phyloP scores from a whole-genome alignment of 805 yeast genomes.

The Yarrowia deformans region DNA sequence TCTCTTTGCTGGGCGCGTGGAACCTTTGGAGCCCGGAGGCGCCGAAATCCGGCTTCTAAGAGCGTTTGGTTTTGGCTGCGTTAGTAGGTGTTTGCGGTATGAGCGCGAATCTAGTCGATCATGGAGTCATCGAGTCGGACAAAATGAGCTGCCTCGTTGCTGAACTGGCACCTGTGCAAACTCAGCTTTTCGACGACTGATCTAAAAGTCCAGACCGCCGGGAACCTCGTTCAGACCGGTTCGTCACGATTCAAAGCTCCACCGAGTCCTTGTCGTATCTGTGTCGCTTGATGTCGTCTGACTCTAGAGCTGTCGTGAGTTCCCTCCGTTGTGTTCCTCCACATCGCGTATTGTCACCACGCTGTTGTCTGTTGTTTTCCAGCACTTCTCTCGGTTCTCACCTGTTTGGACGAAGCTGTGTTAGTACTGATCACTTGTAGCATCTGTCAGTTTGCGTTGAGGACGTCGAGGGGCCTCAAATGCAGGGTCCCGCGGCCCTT shows the following conservation, averaged over 20 bases:
- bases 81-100: background rate
- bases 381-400: background rate
- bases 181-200: too few species aligned
- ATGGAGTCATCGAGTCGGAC: too few species aligned
- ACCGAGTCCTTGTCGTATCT: too few species aligned
- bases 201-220: too few species aligned
- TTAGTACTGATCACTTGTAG: background rate
- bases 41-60: constrained; percentile 7
- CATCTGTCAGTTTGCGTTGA: background rate
- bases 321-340: background rate
- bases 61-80: constrained; percentile 10
- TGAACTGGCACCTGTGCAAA: too few species aligned
- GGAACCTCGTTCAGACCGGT: too few species aligned
- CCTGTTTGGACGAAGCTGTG: constrained; percentile 33
- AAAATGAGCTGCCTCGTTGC: too few species aligned
- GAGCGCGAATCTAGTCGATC: too few species aligned
- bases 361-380: background rate
- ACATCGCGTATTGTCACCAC: background rate
- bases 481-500: background rate
- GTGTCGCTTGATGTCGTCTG: too few species aligned
- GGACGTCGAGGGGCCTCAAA: background rate
- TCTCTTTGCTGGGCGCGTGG: background rate
- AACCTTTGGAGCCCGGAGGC: background rate
- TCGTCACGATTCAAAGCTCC: too few species aligned
- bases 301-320: too few species aligned